Conservation (phyloP, 2,329 filamentous ascomycete genomes). For the Fusarium sp. region DNA sequence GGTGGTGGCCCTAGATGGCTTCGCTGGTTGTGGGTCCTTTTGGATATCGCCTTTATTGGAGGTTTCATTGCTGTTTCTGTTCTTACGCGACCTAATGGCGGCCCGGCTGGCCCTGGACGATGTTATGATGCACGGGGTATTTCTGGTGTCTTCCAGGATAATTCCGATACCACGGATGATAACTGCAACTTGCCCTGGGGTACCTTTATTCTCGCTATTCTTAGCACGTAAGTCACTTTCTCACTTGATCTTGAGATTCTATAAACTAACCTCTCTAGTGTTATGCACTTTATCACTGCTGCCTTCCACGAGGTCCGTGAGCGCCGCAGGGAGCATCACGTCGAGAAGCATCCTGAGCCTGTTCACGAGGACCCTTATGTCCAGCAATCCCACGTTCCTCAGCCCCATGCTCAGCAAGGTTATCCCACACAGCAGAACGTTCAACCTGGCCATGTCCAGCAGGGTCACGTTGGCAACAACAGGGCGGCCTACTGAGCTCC, state of each 20-base stretch:
- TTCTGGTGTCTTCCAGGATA: not conserved
- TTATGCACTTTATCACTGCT: conserved; percentile 17
- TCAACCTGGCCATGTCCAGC: not conserved
- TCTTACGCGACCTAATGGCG: conserved; percentile 21
- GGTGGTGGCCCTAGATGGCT: conserved; percentile 28
- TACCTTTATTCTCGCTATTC: conserved; percentile 25
- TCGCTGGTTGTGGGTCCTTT: conserved; percentile 26
- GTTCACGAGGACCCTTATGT: not conserved
- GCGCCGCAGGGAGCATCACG: conserved; percentile 1
- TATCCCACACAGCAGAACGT: not conserved
- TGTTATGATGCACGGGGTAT: conserved; percentile 8
- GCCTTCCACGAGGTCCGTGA: conserved; percentile 20
- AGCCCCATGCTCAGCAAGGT: not conserved
- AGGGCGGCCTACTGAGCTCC: not conserved
- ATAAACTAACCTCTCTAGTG: not conserved
- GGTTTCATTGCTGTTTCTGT: conserved; percentile 20
- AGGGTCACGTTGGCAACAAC: not conserved
- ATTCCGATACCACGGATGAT: not conserved
- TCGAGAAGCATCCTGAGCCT: not conserved
- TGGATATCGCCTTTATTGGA: conserved; percentile 19
- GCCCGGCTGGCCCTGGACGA: conserved; percentile 6
- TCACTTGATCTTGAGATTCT: rapidly evolving
- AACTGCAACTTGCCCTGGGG: conserved; percentile 30
- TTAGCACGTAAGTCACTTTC: conserved; percentile 25
- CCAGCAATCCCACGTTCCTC: not conserved